A percentile compares a stretch with the other conserved stretches of the same genome.
phyloP scores from a whole-genome alignment of 208 protist genomes.

The Vickermania ingenoplastis region DNA sequence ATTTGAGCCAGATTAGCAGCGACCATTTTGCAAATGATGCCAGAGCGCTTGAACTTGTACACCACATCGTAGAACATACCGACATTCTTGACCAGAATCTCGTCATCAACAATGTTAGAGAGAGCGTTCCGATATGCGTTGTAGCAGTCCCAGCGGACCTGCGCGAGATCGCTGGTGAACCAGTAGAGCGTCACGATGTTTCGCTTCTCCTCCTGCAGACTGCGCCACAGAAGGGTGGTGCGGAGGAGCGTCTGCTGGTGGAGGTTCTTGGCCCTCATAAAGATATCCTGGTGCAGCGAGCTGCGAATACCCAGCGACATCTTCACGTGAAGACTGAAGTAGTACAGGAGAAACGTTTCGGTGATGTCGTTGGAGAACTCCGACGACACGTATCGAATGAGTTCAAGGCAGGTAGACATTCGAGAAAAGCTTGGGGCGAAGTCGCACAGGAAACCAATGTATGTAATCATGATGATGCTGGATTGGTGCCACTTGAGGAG shows the following conservation, averaged over 20 bases:
- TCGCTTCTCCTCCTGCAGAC: conserved; percentile 10
- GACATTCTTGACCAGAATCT: conserved; percentile 6
- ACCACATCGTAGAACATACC: conserved; percentile 6
- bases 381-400: conserved; percentile 6
- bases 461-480: conserved; percentile 2
- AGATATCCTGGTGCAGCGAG: conserved; percentile 3
- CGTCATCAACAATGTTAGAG: conserved; percentile 6
- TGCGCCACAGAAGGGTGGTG: conserved; percentile 11
- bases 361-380: conserved; percentile 5
- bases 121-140: conserved; percentile 3
- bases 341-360: conserved; percentile 10
- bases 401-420: conserved; percentile 11
- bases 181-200: conserved; percentile 8
- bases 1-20: conserved; percentile 6
- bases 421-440: conserved; percentile 12
- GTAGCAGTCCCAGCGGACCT: conserved; percentile 4
- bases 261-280: background rate
- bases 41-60: conserved; percentile 2
- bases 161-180: conserved; percentile 10
- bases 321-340: conserved; percentile 7
- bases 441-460: conserved; percentile 15
- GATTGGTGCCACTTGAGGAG: conserved; percentile 8
- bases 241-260: conserved; percentile 6
- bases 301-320: conserved; percentile 9
- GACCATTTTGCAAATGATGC: background rate